These are phyloP conservation scores for Friedmanniomyces endolithicus DNA, from an alignment of 495 filamentous ascomycete species.

Conservation along the genomic window DNA sequence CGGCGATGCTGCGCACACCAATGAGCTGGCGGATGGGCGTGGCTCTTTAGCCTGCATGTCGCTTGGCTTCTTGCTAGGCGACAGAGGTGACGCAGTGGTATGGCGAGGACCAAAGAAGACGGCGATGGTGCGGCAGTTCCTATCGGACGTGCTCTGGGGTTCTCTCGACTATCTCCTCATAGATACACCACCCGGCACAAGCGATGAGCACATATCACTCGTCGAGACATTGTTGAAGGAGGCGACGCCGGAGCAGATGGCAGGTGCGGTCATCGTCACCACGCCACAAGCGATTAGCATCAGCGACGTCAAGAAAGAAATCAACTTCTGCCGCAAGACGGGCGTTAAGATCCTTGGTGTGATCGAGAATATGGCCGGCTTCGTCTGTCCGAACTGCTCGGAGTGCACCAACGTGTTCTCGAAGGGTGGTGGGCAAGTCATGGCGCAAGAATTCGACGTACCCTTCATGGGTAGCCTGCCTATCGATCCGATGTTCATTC, in stretches of 20 bases:
- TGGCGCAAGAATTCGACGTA: slow-evolving; percentile 77
- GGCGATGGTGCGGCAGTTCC: slow-evolving; percentile 94
- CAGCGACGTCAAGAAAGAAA: slow-evolving; percentile 86
- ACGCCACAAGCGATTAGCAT: slow-evolving; percentile 92
- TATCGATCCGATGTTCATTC: slow-evolving; percentile 65
- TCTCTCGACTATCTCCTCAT: slow-evolving; percentile 78
- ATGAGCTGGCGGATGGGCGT: slow-evolving; percentile 19
- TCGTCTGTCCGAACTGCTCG: slow-evolving; percentile 87
- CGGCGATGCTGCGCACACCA: background rate
- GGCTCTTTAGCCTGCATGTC: slow-evolving; percentile 82
- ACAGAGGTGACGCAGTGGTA: slow-evolving; percentile 78
- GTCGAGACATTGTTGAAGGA: slow-evolving; percentile 66
- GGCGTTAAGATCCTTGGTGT: slow-evolving; percentile 73
- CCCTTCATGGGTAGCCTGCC: slow-evolving; percentile 78
- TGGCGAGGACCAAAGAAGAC: slow-evolving; percentile 99
- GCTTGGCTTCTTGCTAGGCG: slow-evolving; percentile 75
- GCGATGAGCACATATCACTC: slow-evolving; percentile 92
- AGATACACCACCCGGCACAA: slow-evolving; percentile 92
- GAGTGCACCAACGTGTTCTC: slow-evolving; percentile 88
- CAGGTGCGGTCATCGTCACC: slow-evolving; percentile 85
- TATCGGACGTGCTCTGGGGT: slow-evolving; percentile 86
- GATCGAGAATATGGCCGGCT: slow-evolving; percentile 95
- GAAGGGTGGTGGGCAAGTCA: slow-evolving; percentile 75
- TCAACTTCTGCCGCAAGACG: slow-evolving; percentile 89
- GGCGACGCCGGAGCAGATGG: slow-evolving; percentile 37